Evolutionary conservation across 1,139 yeast genomes (phyloP), one percentile per base, ranked within the genome.

Genomic region (Scheffersomyces lignicola): DNA sequence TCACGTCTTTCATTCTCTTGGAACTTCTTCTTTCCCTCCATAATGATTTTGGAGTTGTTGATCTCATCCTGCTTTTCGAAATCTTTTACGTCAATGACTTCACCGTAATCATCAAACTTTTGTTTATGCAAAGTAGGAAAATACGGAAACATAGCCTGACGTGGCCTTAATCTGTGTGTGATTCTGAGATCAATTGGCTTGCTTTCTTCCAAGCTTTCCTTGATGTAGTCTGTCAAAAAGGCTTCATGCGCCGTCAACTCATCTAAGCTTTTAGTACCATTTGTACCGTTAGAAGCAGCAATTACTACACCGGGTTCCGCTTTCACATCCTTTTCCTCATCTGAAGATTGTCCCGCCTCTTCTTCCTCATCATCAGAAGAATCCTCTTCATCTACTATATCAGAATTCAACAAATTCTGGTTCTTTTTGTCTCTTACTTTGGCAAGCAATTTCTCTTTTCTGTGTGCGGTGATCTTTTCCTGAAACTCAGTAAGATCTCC

Each of bases 51-150:
- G 25, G 51, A 52, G 40, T 61, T 62, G 24, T 65, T 55, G 13
- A 56, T 54, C 38, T 77, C 80, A 32, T 82, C 87, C 22, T 75
- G 78, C 44, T 72, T 73, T 37, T 76, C 74, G 51, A 83, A 87
- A 47, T 84, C 86, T 27, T 80, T 78, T 27, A 67, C 65, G 38
- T 80, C 76, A 22, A 86, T 78, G 1, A 81, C 62, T 40, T 79
- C 83, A 17, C 97, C 97, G 54, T 90, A 92, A 49, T 90, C 97
- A 54, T 92, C 97, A 32, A 72, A 66, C 44, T 82, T 77, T 18
- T 73, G 69, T 43, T 78, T 76, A 37, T 61, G 65, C 11, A 48
- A 40, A 18, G 70, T 68, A 2, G 76, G 73, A 47, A 70, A 80
- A 39, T 50, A 65, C 7, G 96, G 97, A 50, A 89, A 90, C 85